Base-by-base conservation (phyloP, 805 yeast genomes). In the Ascoidea rubescens region DNA sequence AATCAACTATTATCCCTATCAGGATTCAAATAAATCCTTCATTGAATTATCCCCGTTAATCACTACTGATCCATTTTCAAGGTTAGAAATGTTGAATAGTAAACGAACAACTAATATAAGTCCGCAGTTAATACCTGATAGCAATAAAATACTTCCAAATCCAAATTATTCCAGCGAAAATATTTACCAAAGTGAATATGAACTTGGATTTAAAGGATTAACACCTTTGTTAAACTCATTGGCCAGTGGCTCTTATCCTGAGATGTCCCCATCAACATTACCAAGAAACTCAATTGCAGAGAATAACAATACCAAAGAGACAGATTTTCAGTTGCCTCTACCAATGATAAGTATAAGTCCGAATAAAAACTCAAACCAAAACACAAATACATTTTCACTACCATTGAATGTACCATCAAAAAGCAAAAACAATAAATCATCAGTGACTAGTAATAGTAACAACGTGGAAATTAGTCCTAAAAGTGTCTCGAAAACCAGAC, bases 251-350 rank as follows among this genome's bases (percentile, higher is more conserved):
- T 8, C 14, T 37, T 37, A 37, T 37, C 43, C 43, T 37, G 43
- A 14, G 14, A 10, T 37, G 8, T 37, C 43, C 8, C 75, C 43
- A 37, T 37, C 43, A 37, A 10, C 43, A 10, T 37, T 37, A 37
- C 8, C 14, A 14, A 37, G 43, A 37, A 37, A 8, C 14, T 37
- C 43, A 8, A 37, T 37, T 37, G 14, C 43, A 10, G 43, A 14
- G 14, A 14, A 14, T 37, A 37, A 2, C 14, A 37, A 14, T 37
- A 37, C 43, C 43, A 37, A 37, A 37, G 43, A 37, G 43, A 37
- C 8, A 10, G 43, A 37, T 37, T 37, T 37, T 37, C 14, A 37
- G 14, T 37, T 37, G 43, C 43, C 43, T 10, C 14, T 37, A 37
- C 43, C 43, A 37, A 37, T 37, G 43, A 10, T 37, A 37, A 10